Evolutionary conservation across 768 basidiomycete species (phyloP), one percentile per base, ranked within the genome.

Genomic region (Suillus decipiens): DNA sequence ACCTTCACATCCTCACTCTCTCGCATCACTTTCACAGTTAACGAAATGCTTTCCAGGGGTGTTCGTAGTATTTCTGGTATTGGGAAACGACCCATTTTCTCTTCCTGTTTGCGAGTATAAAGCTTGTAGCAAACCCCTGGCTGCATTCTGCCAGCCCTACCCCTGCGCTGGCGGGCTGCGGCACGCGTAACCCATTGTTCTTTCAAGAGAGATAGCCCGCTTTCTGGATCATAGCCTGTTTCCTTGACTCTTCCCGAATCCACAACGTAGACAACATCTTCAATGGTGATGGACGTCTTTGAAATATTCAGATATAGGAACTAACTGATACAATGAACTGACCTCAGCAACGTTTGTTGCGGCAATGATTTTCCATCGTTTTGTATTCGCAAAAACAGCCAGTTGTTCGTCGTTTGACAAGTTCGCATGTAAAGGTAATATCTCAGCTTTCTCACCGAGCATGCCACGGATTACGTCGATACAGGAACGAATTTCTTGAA

Each of bases 281-380:
- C 90, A 61, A 97, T 94, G 1, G 94, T 95, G 60, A 96, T 91
- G 2, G 92, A 93, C 1, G 93, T 95, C 87, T 95, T 56, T 45
- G 19, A 19, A 43, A 34, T n/a, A 5, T 36, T 72, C 8, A 45
- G 59, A 36, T 57, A 28, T 6, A 14, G 17, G 17, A 41, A 41
- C 17, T 11, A n/a, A 28, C 24, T 37, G 39, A 41, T 31, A 19
- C 10, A 57, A 58, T 17, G 12, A 42, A 71, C 80, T 60, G 62
- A 88, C 92, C 82, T 95, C 93, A 7, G 93, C 93, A 36, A 98
- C 92, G 70, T 97, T 97, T 3, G 96, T 97, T 0, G 94, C 85
- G 0, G 87, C 92, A 50, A 97, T 88, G 34, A 96, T 84, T 73
- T 96, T 96, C 83, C 95, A 89, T 42, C 79, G 79, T 2, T 82